Conservation (phyloP, 2,329 filamentous ascomycete species). For the Fusarium oligoseptatum region DNA sequence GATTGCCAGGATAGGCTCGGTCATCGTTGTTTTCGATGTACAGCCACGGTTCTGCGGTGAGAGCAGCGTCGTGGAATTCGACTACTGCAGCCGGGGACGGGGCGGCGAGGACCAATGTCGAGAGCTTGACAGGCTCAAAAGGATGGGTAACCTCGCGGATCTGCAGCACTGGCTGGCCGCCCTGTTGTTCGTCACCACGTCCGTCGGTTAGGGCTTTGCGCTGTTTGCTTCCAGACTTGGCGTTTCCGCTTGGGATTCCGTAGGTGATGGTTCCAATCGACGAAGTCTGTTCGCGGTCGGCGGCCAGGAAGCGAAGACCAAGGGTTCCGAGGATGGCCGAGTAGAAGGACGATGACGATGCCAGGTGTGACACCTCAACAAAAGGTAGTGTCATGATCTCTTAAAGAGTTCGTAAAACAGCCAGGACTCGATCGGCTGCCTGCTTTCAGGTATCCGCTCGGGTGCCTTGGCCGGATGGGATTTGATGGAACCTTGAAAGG, state of each 20-base stretch:
- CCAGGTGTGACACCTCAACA: conserved; percentile 79
- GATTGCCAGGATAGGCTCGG: conserved; percentile 34
- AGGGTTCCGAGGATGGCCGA: conserved; percentile 82
- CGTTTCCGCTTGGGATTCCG: conserved; percentile 49
- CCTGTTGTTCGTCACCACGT: conserved; percentile 40
- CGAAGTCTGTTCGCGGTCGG: conserved; percentile 44
- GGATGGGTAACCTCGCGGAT: conserved; percentile 58
- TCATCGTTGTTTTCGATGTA: conserved; percentile 50
- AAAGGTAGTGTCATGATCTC: conserved; percentile 60
- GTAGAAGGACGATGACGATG: conserved; percentile 87
- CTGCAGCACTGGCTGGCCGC: conserved; percentile 56
- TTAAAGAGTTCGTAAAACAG: conserved; percentile 34
- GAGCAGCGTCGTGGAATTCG: conserved; percentile 77
- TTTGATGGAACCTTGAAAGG: conserved; percentile 28
- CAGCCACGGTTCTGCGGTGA: conserved; percentile 70
- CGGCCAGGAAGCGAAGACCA: conserved; percentile 72
- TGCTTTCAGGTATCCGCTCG: conserved; percentile 40
- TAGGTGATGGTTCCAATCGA: conserved; percentile 57
- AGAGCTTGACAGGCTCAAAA: conserved; percentile 56
- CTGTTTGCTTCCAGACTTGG: conserved; percentile 37
- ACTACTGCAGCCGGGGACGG: conserved; percentile 74
- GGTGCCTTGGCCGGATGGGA: conserved; percentile 35
- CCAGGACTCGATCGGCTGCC: conserved; percentile 39
- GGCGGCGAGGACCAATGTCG: conserved; percentile 76
- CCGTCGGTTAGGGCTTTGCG: conserved; percentile 29